These are phyloP conservation scores for Phyllostachys edulis DNA, from an alignment of 176 grass and related monocot genomes.

Conservation along the genomic window DNA sequence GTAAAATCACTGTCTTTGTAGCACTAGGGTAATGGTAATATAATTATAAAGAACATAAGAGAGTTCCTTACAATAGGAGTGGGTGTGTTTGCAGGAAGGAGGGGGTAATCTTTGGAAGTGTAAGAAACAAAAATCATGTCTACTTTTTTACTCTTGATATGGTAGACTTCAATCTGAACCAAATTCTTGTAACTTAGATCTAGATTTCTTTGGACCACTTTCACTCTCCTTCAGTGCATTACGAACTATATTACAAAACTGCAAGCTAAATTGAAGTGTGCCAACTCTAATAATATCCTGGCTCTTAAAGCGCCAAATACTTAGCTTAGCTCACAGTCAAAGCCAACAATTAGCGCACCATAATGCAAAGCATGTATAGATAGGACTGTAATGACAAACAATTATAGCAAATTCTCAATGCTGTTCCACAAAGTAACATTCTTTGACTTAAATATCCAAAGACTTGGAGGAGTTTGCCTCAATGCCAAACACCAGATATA, in stretches of 20 bases:
- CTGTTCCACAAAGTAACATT: neutral
- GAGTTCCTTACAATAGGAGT: neutral
- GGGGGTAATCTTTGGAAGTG: neutral
- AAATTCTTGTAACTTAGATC: neutral
- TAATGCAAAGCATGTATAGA: neutral
- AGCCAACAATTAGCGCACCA: neutral
- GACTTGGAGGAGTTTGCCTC: neutral
- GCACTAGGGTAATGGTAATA: neutral
- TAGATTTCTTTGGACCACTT: neutral
- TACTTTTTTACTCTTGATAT: neutral
- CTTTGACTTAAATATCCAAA: neutral
- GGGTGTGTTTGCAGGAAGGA: neutral
- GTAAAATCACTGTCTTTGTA: neutral
- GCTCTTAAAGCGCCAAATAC: neutral
- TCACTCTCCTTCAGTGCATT: neutral
- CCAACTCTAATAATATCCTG: neutral
- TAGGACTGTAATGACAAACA: neutral
- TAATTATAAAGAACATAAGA: neutral
- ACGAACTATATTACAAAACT: neutral
- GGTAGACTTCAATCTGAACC: neutral
- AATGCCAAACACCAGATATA: slow-evolving; percentile 20
- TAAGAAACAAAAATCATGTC: neutral
- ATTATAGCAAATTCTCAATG: neutral
- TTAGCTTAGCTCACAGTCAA: neutral
- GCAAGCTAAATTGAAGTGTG: neutral